phyloP scores from a whole-genome alignment of 2,329 filamentous ascomycete genomes.

The Pestalotiopsis sp. region DNA sequence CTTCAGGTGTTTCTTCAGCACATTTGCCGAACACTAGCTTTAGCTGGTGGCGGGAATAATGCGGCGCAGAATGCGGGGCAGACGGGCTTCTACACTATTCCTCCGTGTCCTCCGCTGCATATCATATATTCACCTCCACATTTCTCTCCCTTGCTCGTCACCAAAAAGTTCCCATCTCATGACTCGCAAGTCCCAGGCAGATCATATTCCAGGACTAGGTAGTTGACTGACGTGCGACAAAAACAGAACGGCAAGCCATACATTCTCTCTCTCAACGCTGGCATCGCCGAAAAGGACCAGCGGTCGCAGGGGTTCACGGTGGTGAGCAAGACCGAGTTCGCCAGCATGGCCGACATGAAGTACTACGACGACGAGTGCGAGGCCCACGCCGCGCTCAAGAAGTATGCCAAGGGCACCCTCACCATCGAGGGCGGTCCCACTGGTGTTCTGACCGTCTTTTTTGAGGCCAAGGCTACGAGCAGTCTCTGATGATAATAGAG shows the following conservation, averaged over 20 bases:
- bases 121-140: not conserved
- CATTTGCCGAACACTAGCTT: not conserved
- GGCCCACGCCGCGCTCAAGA: slow-evolving; percentile 20
- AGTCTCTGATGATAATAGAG: not conserved
- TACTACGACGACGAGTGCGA: slow-evolving; percentile 50
- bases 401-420: slow-evolving; percentile 14
- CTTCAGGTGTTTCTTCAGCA: not conserved
- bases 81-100: not conserved
- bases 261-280: slow-evolving; percentile 58
- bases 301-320: slow-evolving; percentile 56
- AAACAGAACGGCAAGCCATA: slow-evolving; percentile 70
- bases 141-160: not conserved
- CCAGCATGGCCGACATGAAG: slow-evolving; percentile 54
- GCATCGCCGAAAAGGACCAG: slow-evolving; percentile 46
- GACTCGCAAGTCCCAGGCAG: not conserved
- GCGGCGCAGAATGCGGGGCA: not conserved
- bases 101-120: not conserved
- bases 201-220: not conserved
- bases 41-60: not conserved
- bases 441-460: slow-evolving; percentile 20
- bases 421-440: slow-evolving; percentile 17
- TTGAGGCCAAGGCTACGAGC: slow-evolving; percentile 10
- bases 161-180: not conserved
- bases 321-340: slow-evolving; percentile 51
- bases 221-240: not conserved